Evolutionary conservation across 179 eudicot species (phyloP), one percentile per base, ranked within the genome.

Genomic region (Silene vulgaris): DNA sequence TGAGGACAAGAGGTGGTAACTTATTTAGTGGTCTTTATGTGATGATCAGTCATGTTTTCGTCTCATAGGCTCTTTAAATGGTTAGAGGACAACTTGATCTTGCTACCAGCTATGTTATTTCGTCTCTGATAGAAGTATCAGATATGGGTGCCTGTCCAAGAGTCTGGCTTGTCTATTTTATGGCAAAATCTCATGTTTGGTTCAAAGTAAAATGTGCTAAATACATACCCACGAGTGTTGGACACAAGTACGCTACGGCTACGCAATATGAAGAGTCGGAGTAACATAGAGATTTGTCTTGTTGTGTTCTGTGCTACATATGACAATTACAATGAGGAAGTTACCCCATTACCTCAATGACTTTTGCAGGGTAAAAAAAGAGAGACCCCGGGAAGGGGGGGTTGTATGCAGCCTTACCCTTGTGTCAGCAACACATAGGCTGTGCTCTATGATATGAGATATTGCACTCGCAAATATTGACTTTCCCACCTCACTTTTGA

Each of bases 1-100:
- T 90, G 65, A 87, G 48, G 48, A 40, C 48, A 40, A 8, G 48
- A 40, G 87, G 83, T 83, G 65, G 69, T 32, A 59, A 78, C 67
- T 52, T 30, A 16, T 50, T 54, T 54, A 3, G 66, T 50, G 63
- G 65, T 69, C 37, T 35, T 40, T 62, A n/a, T 20, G 37, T 37
- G 30, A 7, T 59, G 60, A 26, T 32, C 60, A 40, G 56, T 16
- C 14, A 13, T 14, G 45, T 32, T 26, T 2, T 54, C 70, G 23
- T 37, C 74, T 29, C 52, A 30, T 35, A 13, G 21, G 73, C 2
- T 28, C 37, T 17, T 71, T 20, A 4, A 71, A 14, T 72, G 57
- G 29, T 61, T 65, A 32, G 59, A 48, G 30, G 50, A 64, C 57
- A 21, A 19, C 65, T 45, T 40, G 65, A 65, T 30, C 65, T 68